Evolutionary conservation across 2,329 filamentous ascomycete genomes (phyloP).

Genomic region (Penicillium sp.): DNA sequence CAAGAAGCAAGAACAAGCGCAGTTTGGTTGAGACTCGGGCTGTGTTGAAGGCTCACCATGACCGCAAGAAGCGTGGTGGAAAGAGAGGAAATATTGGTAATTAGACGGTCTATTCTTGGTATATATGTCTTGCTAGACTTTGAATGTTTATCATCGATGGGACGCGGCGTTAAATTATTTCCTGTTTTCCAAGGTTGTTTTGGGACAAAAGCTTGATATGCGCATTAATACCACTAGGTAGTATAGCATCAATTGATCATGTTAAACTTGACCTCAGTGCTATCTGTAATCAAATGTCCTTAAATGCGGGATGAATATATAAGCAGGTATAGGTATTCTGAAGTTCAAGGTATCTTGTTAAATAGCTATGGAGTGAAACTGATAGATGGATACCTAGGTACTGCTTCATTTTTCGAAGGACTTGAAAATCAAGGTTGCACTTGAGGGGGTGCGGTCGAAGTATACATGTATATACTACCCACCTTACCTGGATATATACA

Average conservation of each 20-base stretch:
- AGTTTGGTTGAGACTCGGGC: conserved; percentile 84
- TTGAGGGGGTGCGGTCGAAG: too few relatives aligned
- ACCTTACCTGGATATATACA: too few relatives aligned
- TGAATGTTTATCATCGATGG: background rate
- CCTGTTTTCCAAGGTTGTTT: background rate
- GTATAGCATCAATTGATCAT: background rate
- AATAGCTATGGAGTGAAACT: too few relatives aligned
- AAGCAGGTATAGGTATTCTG: too few relatives aligned
- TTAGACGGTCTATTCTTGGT: background rate
- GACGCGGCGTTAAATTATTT: background rate
- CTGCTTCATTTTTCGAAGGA: too few relatives aligned
- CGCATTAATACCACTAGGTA: background rate
- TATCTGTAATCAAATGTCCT: background rate
- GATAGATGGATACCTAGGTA: too few relatives aligned
- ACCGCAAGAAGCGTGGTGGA: conserved; percentile 80
- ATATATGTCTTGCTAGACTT: background rate
- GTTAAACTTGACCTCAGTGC: background rate
- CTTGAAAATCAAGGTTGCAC: too few relatives aligned
- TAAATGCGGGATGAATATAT: too few relatives aligned
- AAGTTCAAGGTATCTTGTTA: too few relatives aligned
- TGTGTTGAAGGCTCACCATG: conserved; percentile 76
- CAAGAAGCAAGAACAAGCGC: conserved; percentile 91
- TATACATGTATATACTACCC: too few relatives aligned
- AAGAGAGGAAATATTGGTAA: conserved; percentile 67
- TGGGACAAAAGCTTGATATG: background rate